phyloP scores from a whole-genome alignment of 257 asterid genomes.

The Petrea volubilis region DNA sequence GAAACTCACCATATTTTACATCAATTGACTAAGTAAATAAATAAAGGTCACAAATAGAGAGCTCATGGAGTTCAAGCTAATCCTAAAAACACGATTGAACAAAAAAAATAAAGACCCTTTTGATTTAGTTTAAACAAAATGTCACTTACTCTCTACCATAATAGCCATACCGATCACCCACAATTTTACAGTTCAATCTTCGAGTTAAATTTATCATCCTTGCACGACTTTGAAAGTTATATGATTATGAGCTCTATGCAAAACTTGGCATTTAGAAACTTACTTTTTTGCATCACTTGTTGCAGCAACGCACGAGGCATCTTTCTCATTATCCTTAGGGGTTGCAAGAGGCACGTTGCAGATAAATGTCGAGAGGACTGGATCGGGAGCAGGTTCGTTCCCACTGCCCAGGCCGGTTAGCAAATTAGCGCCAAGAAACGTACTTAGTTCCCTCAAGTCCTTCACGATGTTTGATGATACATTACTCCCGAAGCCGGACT shows the following conservation, averaged over 20 bases:
- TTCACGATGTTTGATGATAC: constrained; percentile 43
- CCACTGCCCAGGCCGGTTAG: constrained; percentile 25
- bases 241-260: background rate
- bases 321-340: constrained; percentile 31
- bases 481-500: constrained; percentile 55
- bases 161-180: background rate
- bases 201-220: too few relatives aligned
- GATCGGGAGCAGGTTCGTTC: constrained; percentile 53
- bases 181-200: background rate
- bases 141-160: background rate
- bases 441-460: constrained; percentile 55
- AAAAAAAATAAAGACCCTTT: background rate
- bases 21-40: too few relatives aligned
- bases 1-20: too few relatives aligned
- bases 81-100: background rate
- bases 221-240: background rate
- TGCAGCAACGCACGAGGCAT: constrained; percentile 20
- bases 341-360: constrained; percentile 33
- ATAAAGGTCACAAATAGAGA: too few relatives aligned
- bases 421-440: constrained; percentile 43
- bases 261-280: background rate
- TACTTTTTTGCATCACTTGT: constrained; percentile 45
- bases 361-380: constrained; percentile 57
- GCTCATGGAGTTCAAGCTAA: too few relatives aligned
- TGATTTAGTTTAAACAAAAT: background rate